Percentiles rank a stretch among this genome's conserved stretches.
These are phyloP conservation scores for Lepiota brunneoincarnata DNA, from an alignment of 768 basidiomycete species.

Conservation along the genomic window DNA sequence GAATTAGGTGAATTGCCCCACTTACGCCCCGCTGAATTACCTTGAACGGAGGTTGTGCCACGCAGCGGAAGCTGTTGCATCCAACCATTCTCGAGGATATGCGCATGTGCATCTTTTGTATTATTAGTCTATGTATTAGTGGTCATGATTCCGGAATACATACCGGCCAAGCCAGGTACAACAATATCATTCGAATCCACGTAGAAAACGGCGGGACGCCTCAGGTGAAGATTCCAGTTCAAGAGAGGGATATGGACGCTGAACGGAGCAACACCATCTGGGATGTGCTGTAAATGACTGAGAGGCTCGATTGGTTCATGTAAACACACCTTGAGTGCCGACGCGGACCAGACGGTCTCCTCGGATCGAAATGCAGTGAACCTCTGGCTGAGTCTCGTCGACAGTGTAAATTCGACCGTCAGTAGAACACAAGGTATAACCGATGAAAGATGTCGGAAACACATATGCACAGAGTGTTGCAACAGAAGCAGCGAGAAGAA, in stretches of 20 bases:
- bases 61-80: conserved; percentile 63
- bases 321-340: conserved; percentile 45
- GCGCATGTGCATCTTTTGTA: conserved; percentile 71
- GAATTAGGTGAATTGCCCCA: neutral
- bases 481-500: neutral
- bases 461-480: neutral
- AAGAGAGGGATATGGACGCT: neutral
- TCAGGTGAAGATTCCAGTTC: neutral
- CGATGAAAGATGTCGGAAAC: neutral
- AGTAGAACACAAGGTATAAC: conserved; percentile 59
- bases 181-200: conserved; percentile 39
- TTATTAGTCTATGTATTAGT: neutral
- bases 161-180: conserved; percentile 75
- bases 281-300: neutral
- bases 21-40: conserved; percentile 29
- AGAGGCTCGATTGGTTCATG: neutral
- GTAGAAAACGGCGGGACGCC: conserved; percentile 11
- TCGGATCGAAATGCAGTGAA: conserved; percentile 60
- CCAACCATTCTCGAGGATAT: conserved; percentile 72
- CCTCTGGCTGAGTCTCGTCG: conserved; percentile 45
- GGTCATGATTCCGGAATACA: neutral
- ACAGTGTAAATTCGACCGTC: conserved; percentile 67
- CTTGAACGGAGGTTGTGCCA: conserved; percentile 55
- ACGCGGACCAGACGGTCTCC: conserved; percentile 43
- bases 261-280: neutral